These are phyloP conservation scores for Cladorrhinum sp. DNA, from an alignment of 2,329 filamentous ascomycete species.

Conservation along the genomic window DNA sequence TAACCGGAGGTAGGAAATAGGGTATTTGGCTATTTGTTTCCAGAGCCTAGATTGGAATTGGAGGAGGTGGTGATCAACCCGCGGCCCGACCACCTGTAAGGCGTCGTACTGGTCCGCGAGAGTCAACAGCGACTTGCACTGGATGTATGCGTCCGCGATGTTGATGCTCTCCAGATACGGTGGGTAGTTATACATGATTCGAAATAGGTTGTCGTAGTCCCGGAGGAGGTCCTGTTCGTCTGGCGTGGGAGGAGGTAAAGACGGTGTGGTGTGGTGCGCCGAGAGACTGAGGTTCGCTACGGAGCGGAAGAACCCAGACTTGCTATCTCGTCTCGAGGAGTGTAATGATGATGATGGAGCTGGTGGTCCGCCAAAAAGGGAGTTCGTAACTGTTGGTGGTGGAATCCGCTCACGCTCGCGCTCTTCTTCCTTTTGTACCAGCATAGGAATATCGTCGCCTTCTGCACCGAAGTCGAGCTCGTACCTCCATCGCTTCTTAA, in stretches of 20 bases:
- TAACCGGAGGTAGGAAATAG: conserved; percentile 84
- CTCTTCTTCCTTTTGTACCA: conserved; percentile 70
- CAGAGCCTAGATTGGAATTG: conserved; percentile 88
- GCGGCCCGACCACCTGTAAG: conserved; percentile 78
- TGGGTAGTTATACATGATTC: conserved; percentile 91
- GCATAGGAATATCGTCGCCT: conserved; percentile 77
- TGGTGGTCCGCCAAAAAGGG: conserved; percentile 55
- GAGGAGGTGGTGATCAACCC: conserved; percentile 89
- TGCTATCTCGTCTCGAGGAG: conserved; percentile 25
- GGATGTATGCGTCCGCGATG: conserved; percentile 87
- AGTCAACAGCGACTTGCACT: conserved; percentile 85
- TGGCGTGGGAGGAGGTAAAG: conserved; percentile 46
- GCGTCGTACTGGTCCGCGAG: conserved; percentile 96
- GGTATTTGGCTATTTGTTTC: conserved; percentile 96
- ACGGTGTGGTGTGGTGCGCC: conserved; percentile 27
- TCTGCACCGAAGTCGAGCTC: conserved; percentile 75
- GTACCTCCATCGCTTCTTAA: conserved; percentile 74
- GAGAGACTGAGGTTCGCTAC: conserved; percentile 72
- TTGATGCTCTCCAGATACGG: conserved; percentile 79
- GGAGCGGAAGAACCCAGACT: conserved; percentile 70
- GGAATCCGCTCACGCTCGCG: conserved; percentile 2
- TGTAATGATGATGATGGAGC: conserved; percentile 36
- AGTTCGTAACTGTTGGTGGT: conserved; percentile 32
- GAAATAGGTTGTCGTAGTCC: conserved; percentile 94
- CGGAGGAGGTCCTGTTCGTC: conserved; percentile 74